Evolutionary conservation across 1,284 basidiomycete genomes (phyloP).

Genomic region (Ceratobasidium papillatum): DNA sequence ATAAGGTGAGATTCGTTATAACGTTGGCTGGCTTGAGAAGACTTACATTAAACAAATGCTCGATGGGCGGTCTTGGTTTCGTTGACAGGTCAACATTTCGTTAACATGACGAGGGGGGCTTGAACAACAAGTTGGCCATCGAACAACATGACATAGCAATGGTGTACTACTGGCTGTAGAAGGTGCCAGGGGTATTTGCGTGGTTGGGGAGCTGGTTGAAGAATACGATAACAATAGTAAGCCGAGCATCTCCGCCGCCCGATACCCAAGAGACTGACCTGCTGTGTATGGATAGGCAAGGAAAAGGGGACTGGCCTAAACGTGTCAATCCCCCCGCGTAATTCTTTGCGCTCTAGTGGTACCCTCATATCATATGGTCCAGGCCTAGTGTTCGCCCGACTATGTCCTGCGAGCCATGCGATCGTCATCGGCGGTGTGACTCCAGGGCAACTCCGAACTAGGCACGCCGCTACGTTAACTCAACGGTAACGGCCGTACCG

Average conservation of each 20-base stretch:
- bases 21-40: not conserved
- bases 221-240: not conserved
- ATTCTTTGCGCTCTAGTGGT: not conserved
- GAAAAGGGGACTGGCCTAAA: not conserved
- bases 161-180: not conserved
- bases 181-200: not conserved
- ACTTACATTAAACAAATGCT: not conserved
- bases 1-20: not conserved
- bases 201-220: not conserved
- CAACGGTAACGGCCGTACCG: constrained; percentile 32
- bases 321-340: constrained; percentile 10
- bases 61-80: not conserved
- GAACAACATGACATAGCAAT: not conserved
- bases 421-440: constrained; percentile 7
- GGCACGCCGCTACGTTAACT: not conserved
- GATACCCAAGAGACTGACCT: not conserved
- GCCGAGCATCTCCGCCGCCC: constrained; percentile 12
- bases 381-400: constrained; percentile 10
- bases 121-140: not conserved
- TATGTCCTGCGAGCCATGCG: constrained; percentile 13
- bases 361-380: constrained; percentile 24
- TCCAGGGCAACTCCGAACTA: not conserved
- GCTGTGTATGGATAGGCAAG: not conserved
- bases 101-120: not conserved
- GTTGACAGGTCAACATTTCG: not conserved